Evolutionary conservation across 2,329 filamentous ascomycete genomes (phyloP).

Genomic region (Zymoseptoria crescenta): DNA sequence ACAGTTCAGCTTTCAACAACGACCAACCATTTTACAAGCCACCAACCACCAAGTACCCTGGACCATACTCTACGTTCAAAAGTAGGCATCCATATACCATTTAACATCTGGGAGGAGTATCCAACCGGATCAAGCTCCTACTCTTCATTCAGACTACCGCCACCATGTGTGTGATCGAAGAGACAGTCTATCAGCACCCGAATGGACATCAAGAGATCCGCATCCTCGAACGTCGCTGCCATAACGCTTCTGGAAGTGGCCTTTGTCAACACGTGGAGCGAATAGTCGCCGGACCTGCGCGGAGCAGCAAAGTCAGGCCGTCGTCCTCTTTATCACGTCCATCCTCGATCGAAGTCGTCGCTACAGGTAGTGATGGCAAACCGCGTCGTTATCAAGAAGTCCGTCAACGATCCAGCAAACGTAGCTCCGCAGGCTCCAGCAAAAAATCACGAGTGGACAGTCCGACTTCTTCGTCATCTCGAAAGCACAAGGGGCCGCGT

Average conservation of each 20-base stretch:
- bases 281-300: conserved; percentile 8
- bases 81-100: background rate
- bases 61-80: background rate
- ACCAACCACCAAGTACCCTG: background rate
- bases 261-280: conserved; percentile 19
- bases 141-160: background rate
- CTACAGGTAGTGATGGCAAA: conserved; percentile 17
- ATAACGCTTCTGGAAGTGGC: conserved; percentile 11
- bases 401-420: conserved; percentile 14
- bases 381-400: conserved; percentile 18
- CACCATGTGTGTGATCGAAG: conserved; percentile 27
- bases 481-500: conserved; percentile 8
- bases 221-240: conserved; percentile 18
- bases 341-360: conserved; percentile 15
- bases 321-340: conserved; percentile 3
- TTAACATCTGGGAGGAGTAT: background rate
- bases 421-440: conserved; percentile 10
- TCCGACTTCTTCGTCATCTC: conserved; percentile 13
- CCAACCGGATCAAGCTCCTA: background rate
- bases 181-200: conserved; percentile 21
- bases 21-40: background rate
- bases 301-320: conserved; percentile 17
- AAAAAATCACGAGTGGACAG: conserved; percentile 14
- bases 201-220: conserved; percentile 16
- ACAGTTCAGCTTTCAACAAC: background rate